Conservation (phyloP, 2,329 filamentous ascomycete species). For the Neophaeococcomyces aloes region DNA sequence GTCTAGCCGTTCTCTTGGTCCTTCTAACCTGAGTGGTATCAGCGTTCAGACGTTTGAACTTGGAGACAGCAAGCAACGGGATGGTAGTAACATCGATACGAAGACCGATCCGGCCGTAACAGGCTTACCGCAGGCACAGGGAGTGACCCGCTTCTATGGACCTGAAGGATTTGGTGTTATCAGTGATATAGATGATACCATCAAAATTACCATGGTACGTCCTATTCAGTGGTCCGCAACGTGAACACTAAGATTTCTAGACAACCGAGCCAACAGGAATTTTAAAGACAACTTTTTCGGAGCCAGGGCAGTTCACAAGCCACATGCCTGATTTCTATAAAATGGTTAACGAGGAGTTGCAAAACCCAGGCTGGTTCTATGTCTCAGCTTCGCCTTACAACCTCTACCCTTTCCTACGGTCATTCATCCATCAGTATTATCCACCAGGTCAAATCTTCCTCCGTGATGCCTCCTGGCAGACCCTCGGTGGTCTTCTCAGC, state of each 20-base stretch:
- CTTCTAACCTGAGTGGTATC: slow-evolving; percentile 62
- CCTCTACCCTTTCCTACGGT: slow-evolving; percentile 72
- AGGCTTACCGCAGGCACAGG: slow-evolving; percentile 44
- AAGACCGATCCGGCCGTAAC: slow-evolving; percentile 38
- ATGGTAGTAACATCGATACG: slow-evolving; percentile 41
- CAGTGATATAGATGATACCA: slow-evolving; percentile 89
- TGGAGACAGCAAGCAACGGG: slow-evolving; percentile 33
- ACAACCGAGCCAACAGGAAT: slow-evolving; percentile 73
- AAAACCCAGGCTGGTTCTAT: slow-evolving; percentile 75
- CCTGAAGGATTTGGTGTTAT: slow-evolving; percentile 75
- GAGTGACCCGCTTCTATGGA: slow-evolving; percentile 64
- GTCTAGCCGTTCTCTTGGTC: slow-evolving; percentile 49
- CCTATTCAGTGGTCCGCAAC: neutral
- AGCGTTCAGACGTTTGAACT: slow-evolving; percentile 52
- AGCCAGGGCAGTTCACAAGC: slow-evolving; percentile 56
- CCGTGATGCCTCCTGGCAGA: slow-evolving; percentile 78
- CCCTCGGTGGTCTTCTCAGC: slow-evolving; percentile 65
- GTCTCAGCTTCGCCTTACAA: slow-evolving; percentile 91
- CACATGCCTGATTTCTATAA: slow-evolving; percentile 82
- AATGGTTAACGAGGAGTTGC: slow-evolving; percentile 46
- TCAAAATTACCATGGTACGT: slow-evolving; percentile 46
- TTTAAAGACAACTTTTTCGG: slow-evolving; percentile 71
- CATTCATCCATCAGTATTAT: slow-evolving; percentile 62
- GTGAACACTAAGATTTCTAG: slow-evolving; percentile 47
- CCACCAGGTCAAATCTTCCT: slow-evolving; percentile 72